Evolutionary conservation across 2,329 filamentous ascomycete species (phyloP).

Genomic region (Samsoniella hepiali): DNA sequence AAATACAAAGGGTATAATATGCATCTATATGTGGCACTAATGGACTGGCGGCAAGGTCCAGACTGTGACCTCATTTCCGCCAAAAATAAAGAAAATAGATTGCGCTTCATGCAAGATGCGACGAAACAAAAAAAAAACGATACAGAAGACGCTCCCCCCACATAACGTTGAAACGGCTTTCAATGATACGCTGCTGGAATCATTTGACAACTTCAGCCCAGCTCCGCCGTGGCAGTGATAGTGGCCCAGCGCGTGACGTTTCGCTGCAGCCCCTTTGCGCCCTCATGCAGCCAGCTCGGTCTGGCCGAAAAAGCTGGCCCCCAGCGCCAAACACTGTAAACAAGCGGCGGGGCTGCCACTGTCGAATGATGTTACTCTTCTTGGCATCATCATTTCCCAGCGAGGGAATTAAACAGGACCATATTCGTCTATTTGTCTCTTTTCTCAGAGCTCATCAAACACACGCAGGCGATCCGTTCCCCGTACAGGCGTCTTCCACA

Average conservation of each 20-base stretch:
- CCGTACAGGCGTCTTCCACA: slow-evolving; percentile 28
- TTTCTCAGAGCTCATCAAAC: slow-evolving; percentile 46
- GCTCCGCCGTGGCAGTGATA: background rate
- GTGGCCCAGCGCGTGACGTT: slow-evolving; percentile 9
- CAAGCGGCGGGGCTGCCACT: background rate
- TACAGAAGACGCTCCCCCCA: background rate
- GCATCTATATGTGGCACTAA: background rate
- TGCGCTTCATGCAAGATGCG: slow-evolving; percentile 7
- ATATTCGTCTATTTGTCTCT: background rate
- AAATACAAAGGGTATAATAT: slow-evolving; percentile 8
- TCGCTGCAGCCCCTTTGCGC: background rate
- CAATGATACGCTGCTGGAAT: background rate
- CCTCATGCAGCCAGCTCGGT: slow-evolving; percentile 4
- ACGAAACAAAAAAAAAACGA: slow-evolving; percentile 6
- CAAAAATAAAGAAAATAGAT: background rate
- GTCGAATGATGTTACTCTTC: slow-evolving; percentile 2
- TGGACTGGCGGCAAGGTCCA: background rate
- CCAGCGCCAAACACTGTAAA: background rate
- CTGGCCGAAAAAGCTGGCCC: background rate
- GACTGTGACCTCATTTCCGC: slow-evolving; percentile 5
- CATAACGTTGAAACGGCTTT: background rate
- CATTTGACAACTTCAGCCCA: background rate
- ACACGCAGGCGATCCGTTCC: slow-evolving; percentile 39
- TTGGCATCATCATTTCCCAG: background rate
- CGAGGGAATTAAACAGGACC: background rate